A percentile compares a stretch with the other conserved stretches of the same genome.
Conservation (phyloP, 164 flowering plant genomes). For the Litsea cubeba region DNA sequence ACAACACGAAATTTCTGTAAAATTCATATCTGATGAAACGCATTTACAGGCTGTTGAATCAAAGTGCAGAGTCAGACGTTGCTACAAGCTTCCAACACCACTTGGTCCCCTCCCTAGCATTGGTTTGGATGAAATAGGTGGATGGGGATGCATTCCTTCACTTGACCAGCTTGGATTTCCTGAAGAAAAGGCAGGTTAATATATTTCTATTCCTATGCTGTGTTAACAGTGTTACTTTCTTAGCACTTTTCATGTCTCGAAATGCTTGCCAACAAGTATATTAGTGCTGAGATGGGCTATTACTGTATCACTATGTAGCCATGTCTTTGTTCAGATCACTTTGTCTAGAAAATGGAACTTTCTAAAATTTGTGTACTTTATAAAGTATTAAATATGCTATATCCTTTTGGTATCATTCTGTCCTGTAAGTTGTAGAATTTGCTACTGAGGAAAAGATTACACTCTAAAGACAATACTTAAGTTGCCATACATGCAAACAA, state of each 20-base stretch:
- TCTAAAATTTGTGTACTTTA: too few relatives aligned
- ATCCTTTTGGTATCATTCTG: neutral
- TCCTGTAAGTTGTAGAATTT: neutral
- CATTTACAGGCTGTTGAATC: constrained; percentile 73
- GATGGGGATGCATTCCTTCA: constrained; percentile 80
- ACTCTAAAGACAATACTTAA: too few relatives aligned
- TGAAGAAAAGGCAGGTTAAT: constrained; percentile 49
- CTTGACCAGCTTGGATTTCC: constrained; percentile 51
- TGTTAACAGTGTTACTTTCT: too few relatives aligned
- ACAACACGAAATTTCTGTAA: neutral
- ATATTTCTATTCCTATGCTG: neutral
- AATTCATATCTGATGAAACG: neutral
- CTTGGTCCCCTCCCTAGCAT: constrained; percentile 63
- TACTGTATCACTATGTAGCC: neutral
- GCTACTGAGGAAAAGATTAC: neutral
- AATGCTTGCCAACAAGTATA: neutral
- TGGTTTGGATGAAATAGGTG: constrained; percentile 27
- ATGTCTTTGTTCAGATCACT: neutral
- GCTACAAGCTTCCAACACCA: constrained; percentile 53
- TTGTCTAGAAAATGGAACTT: neutral
- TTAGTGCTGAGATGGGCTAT: neutral
- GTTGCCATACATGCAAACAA: too few relatives aligned
- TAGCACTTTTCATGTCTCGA: neutral
- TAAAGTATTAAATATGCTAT: neutral
- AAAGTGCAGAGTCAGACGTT: constrained; percentile 51